A percentile compares a stretch with the other conserved stretches of the same genome.
These are phyloP conservation scores for Pleurotus salmoneostramineus DNA, from an alignment of 768 basidiomycete species.

Conservation along the genomic window DNA sequence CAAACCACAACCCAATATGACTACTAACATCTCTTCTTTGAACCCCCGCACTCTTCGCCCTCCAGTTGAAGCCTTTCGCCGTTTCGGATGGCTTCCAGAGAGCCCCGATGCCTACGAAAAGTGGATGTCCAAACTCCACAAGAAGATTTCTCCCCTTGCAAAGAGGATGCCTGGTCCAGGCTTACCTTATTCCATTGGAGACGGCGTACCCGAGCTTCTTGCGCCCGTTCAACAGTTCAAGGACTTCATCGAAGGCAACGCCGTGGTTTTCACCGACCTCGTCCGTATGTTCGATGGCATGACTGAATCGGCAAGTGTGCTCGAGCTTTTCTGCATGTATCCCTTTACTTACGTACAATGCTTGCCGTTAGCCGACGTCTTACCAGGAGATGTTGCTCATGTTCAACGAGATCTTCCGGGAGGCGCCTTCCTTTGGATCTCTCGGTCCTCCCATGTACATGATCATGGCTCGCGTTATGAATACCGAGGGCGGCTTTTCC, in stretches of 20 bases:
- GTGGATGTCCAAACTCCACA: neutral
- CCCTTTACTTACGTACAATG: conserved; percentile 15
- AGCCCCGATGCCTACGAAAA: conserved; percentile 4
- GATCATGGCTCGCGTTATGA: conserved; percentile 13
- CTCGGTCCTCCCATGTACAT: conserved; percentile 12
- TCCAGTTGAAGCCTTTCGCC: neutral
- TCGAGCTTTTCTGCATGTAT: neutral
- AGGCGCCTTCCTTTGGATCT: conserved; percentile 10
- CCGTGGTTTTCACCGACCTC: conserved; percentile 24
- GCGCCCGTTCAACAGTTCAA: conserved; percentile 21
- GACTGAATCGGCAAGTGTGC: neutral
- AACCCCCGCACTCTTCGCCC: neutral
- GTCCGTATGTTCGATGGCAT: conserved; percentile 25
- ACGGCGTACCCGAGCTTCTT: neutral
- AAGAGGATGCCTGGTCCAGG: neutral
- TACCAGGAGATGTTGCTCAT: conserved; percentile 8
- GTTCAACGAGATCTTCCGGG: conserved; percentile 10
- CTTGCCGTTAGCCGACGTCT: conserved; percentile 22
- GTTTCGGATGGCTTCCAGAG: neutral
- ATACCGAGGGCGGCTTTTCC: conserved; percentile 15
- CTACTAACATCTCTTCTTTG: no score
- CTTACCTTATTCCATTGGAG: neutral
- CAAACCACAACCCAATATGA: no score
- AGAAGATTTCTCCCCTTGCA: neutral
- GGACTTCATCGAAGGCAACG: conserved; percentile 22